Conservation (phyloP, 768 basidiomycete species). For the Rhizopogon vinicolor region DNA sequence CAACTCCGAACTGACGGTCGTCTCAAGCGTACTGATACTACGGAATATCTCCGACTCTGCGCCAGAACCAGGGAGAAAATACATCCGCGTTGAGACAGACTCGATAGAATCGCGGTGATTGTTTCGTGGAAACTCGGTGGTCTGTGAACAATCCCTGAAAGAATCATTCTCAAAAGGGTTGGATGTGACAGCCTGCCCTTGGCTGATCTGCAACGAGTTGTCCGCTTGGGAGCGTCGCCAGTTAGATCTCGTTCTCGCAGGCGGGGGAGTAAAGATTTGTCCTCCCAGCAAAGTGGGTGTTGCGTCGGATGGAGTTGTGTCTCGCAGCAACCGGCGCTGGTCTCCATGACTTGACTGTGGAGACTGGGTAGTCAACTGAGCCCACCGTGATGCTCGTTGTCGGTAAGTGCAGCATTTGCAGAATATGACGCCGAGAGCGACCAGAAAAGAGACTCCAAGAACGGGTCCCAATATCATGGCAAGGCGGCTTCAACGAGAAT, state of each 20-base stretch:
- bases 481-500: constrained; percentile 4
- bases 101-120: constrained; percentile 2
- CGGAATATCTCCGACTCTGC: not conserved
- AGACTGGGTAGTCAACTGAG: not conserved
- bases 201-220: constrained; percentile 8
- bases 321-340: not conserved
- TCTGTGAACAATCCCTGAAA: constrained; percentile 8
- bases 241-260: not conserved
- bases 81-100: constrained; percentile 6
- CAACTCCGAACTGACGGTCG: constrained; percentile 17
- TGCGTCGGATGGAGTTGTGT: not conserved
- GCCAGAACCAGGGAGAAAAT: not conserved
- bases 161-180: constrained; percentile 14
- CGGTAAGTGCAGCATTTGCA: constrained; percentile 1
- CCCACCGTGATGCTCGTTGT: not conserved
- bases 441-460: constrained; percentile 4
- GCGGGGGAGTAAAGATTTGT: not conserved
- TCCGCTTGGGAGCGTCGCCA: constrained; percentile 1
- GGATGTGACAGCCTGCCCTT: constrained; percentile 1
- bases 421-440: constrained; percentile 6
- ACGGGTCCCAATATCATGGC: constrained; percentile 8
- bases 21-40: not conserved
- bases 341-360: not conserved
- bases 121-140: constrained; percentile 1
- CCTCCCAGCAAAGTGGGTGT: not conserved